Base-by-base conservation (phyloP, 1,284 basidiomycete genomes). In the Apiotrichum domesticum region DNA sequence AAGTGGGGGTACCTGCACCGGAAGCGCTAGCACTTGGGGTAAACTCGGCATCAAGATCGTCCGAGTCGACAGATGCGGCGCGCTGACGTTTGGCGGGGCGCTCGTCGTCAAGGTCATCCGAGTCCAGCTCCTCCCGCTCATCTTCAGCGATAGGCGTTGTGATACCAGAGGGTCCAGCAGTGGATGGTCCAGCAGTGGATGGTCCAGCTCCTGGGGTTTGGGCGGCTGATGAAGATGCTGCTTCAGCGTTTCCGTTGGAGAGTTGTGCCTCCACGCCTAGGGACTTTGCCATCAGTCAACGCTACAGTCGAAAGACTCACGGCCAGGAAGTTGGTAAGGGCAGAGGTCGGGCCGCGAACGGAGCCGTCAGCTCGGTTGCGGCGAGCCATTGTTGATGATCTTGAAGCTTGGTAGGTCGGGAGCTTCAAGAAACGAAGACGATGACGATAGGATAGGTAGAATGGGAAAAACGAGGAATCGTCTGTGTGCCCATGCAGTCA, bases 291-390 rank as follows among this genome's bases (percentile, higher is more conserved):
- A 21, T 21, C 21, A 21, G 21, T 21, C 21, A 21, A 21, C 21
- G 21, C 21, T 21, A 21, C 21, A 21, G 21, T 8, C 3, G 15
- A 15, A 8, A 32, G 29, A 79, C 84, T 58, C 62, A 91, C 92
- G 65, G 85, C 84, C 15, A 98, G 80, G 71, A 93, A 97, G 63
- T 92, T 90, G 33, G 94, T 96, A 10, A 98, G 78, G 0, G 94
- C 94, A 46, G 90, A 94, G 0, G 88, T 85, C 0, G 94, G 93
- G 0, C 94, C 94, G 15, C 88, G 83, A 44, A 96, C 86, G 2
- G 70, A 49, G 37, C 58, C 71, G 57, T 51, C 48, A 4, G 3
- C 14, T 9, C 55, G 44, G 11, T n/a, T 11, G 5, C 50, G 45
- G 29, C 48, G 54, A n/a, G 51, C 21, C 55, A 56, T 56, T 33